Evolutionary conservation across 257 asterid genomes (phyloP).

Genomic region (Fraxinus cuspidata): DNA sequence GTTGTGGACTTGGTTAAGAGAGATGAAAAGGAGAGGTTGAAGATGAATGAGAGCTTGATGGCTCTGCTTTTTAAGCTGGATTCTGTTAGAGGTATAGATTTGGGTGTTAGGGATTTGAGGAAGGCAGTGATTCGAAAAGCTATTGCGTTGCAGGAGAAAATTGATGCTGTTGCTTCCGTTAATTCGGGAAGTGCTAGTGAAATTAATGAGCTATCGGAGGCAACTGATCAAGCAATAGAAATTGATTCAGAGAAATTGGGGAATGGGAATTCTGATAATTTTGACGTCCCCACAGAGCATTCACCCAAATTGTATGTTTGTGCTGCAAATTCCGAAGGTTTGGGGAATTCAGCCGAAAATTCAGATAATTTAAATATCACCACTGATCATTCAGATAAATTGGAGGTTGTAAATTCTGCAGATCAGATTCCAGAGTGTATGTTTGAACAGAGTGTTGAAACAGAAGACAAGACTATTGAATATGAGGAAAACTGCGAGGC

Average conservation of each 20-base stretch:
- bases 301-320: not conserved
- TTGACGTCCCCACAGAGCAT: not conserved
- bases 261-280: not conserved
- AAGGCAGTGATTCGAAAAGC: constrained; percentile 68
- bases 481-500: not conserved
- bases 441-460: not conserved
- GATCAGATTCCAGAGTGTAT: not conserved
- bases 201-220: not conserved
- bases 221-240: constrained; percentile 12
- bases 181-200: not conserved
- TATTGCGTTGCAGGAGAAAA: constrained; percentile 64
- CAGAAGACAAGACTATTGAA: not conserved
- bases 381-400: not conserved
- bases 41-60: constrained; percentile 71
- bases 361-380: not conserved
- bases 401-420: not conserved
- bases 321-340: not conserved
- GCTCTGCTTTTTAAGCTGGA: constrained; percentile 66
- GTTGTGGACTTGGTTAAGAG: constrained; percentile 42
- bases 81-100: constrained; percentile 60
- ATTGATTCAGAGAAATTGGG: not conserved
- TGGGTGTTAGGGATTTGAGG: constrained; percentile 66
- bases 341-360: not conserved
- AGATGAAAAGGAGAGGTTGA: constrained; percentile 58
- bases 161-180: constrained; percentile 46